These are phyloP conservation scores for Tuber umbilicatum DNA, from an alignment of 495 filamentous ascomycete species.

Conservation along the genomic window DNA sequence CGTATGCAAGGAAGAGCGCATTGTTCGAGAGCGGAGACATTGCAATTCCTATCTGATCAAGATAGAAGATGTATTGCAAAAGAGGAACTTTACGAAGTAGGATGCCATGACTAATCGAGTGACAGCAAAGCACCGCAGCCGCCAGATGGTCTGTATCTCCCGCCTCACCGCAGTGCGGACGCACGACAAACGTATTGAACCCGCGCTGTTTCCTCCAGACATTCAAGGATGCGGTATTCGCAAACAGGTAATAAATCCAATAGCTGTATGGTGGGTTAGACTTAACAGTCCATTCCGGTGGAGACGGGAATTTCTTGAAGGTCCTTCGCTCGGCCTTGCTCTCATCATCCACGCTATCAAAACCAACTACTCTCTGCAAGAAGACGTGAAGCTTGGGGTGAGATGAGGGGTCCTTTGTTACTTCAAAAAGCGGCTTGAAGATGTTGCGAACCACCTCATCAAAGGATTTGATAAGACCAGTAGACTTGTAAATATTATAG, in stretches of 20 bases:
- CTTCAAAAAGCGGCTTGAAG: constrained; percentile 91
- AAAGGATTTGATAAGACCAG: constrained; percentile 74
- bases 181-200: constrained; percentile 90
- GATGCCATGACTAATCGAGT: constrained; percentile 95
- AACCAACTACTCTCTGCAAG: constrained; percentile 87
- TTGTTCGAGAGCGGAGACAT: constrained; percentile 99
- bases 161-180: constrained; percentile 94
- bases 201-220: constrained; percentile 80
- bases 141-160: constrained; percentile 95
- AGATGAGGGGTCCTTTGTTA: constrained; percentile 74
- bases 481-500: constrained; percentile 91
- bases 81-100: constrained; percentile 88
- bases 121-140: constrained; percentile 84
- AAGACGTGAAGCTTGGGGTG: constrained; percentile 94
- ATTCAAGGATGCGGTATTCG: constrained; percentile 90
- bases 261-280: constrained; percentile 98
- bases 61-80: constrained; percentile 93
- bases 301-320: constrained; percentile 87
- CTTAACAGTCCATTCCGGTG: constrained; percentile 76
- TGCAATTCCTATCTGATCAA: constrained; percentile 95
- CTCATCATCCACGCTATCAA: constrained; percentile 97
- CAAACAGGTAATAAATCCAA: constrained; percentile 96
- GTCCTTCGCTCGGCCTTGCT: constrained; percentile 89
- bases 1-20: constrained; percentile 91
- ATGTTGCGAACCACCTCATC: constrained; percentile 87